phyloP scores from a whole-genome alignment of 2,329 filamentous ascomycete genomes.

The Stachybotrys echinatus region DNA sequence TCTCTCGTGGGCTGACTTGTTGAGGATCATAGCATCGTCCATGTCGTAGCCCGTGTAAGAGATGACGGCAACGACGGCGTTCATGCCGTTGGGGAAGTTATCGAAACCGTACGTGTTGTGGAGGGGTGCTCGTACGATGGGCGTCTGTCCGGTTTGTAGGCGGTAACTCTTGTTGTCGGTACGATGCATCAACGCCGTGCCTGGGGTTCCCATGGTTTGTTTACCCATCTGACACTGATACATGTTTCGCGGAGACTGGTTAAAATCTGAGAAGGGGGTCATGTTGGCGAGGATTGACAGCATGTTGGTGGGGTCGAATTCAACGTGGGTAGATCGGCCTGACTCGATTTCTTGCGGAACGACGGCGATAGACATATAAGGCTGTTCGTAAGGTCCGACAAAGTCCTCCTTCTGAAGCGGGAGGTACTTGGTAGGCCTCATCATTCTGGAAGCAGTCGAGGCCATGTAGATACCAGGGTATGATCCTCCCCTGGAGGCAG shows the following conservation, averaged over 20 bases:
- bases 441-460: conserved; percentile 79
- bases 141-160: conserved; percentile 92
- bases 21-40: conserved; percentile 99
- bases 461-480: conserved; percentile 96
- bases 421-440: conserved; percentile 87
- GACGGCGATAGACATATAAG: conserved; percentile 96
- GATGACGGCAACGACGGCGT: conserved; percentile 94
- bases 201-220: conserved; percentile 97
- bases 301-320: conserved; percentile 92
- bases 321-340: conserved; percentile 89
- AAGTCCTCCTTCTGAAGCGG: conserved; percentile 80
- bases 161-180: conserved; percentile 98
- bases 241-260: conserved; percentile 98
- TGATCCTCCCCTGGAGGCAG: conserved; percentile 82
- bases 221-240: conserved; percentile 99
- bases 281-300: conserved; percentile 97
- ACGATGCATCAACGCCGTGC: conserved; percentile 75
- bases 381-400: conserved; percentile 91
- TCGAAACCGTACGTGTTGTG: conserved; percentile 96
- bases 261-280: conserved; percentile 98
- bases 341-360: conserved; percentile 81
- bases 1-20: conserved; percentile 93
- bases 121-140: conserved; percentile 83
- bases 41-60: conserved; percentile 99
- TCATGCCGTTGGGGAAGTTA: conserved; percentile 96